A percentile compares a stretch with the other conserved stretches of the same genome.
These are phyloP conservation scores for Anisodus acutangulus DNA, from an alignment of 257 asterid genomes.

Conservation along the genomic window DNA sequence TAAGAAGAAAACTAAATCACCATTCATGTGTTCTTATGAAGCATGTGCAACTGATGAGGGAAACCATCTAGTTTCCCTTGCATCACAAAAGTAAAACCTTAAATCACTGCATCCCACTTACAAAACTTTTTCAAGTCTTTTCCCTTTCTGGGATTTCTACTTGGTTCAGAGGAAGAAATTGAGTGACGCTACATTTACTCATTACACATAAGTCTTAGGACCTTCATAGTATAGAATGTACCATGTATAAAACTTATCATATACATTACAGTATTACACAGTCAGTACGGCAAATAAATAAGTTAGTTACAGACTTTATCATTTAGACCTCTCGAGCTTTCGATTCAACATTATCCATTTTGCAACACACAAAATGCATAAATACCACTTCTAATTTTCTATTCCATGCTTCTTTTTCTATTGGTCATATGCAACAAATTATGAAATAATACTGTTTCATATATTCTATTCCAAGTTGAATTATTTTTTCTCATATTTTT, in stretches of 20 bases:
- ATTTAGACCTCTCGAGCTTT: background rate
- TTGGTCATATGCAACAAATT: conserved; percentile 13
- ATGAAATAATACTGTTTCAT: background rate
- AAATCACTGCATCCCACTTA: background rate
- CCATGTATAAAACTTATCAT: background rate
- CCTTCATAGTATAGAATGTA: background rate
- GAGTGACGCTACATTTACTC: background rate
- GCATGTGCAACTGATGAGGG: background rate
- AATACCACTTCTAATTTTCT: background rate
- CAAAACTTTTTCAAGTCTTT: background rate
- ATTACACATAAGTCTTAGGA: background rate
- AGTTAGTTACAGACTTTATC: background rate
- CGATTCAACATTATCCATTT: background rate
- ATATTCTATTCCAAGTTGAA: background rate
- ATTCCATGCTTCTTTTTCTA: background rate
- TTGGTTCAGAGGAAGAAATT: conserved; percentile 7
- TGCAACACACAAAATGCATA: background rate
- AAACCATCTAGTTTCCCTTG: background rate
- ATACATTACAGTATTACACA: background rate
- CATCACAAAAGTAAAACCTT: conserved; percentile 3
- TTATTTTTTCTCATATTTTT: background rate
- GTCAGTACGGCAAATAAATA: background rate
- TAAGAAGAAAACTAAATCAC: background rate
- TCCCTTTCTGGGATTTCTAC: background rate
- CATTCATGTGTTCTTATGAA: background rate